Conservation (phyloP, 1,284 basidiomycete genomes). For the Jaminaea rosea region DNA sequence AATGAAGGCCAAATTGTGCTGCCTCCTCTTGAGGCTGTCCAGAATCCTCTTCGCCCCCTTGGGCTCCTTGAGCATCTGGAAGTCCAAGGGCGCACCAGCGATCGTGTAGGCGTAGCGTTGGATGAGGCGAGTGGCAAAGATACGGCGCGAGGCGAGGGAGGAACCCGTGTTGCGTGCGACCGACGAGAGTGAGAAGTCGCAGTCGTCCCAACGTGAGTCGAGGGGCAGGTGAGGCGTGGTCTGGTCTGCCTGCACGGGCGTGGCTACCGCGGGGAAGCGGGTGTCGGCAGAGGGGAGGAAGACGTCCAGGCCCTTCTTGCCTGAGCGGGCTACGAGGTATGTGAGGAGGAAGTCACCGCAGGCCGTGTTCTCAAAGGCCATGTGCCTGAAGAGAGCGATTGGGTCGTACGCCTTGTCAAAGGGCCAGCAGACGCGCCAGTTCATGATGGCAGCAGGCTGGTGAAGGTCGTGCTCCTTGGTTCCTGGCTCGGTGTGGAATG, state of each 20-base stretch:
- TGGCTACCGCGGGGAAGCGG: slow-evolving; percentile 3
- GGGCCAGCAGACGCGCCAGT: background rate
- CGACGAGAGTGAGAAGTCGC: slow-evolving; percentile 2
- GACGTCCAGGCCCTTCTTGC: slow-evolving; percentile 1
- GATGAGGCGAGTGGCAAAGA: slow-evolving; percentile 3
- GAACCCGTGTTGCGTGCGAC: background rate
- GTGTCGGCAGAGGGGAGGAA: slow-evolving; percentile 2
- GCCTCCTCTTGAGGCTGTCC: background rate
- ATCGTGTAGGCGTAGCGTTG: slow-evolving; percentile 8
- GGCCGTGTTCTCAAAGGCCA: slow-evolving; percentile 6
- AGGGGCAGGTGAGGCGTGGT: slow-evolving; percentile 1
- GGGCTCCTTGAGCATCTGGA: slow-evolving; percentile 1
- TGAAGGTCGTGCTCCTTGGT: background rate
- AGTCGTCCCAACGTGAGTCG: background rate
- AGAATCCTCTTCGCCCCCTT: background rate
- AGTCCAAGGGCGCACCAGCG: background rate
- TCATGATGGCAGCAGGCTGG: background rate
- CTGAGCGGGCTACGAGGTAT: background rate
- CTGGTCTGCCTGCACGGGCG: background rate
- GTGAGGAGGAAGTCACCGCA: slow-evolving; percentile 11
- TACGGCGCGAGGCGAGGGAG: background rate
- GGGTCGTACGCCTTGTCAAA: background rate
- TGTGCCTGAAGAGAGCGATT: slow-evolving; percentile 6
- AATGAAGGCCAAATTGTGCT: background rate
- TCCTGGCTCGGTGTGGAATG: background rate